These are phyloP conservation scores for Mycena citricolor DNA, from an alignment of 1,284 basidiomycete species.

Conservation along the genomic window DNA sequence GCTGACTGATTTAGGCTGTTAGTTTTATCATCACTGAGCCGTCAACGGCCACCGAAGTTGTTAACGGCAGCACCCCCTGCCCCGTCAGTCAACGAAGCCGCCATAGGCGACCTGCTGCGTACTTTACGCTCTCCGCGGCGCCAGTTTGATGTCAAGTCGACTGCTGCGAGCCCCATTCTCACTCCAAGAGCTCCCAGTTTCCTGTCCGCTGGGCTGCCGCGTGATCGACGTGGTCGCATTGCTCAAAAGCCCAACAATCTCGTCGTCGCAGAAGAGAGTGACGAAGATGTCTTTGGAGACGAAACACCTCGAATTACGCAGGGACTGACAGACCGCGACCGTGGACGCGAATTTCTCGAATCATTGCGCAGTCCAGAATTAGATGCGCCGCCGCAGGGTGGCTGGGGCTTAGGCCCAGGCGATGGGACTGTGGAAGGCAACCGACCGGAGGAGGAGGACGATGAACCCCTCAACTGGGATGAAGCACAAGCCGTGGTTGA, in stretches of 20 bases:
- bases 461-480: constrained; percentile 58
- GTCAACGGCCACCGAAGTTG: constrained; percentile 52
- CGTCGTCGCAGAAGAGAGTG: constrained; percentile 31
- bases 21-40: constrained; percentile 66
- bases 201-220: constrained; percentile 65
- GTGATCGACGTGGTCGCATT: constrained; percentile 74
- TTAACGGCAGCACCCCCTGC: constrained; percentile 53
- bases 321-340: constrained; percentile 41
- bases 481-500: constrained; percentile 65
- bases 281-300: constrained; percentile 42
- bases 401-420: constrained; percentile 66
- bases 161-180: constrained; percentile 34
- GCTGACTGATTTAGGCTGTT: constrained; percentile 55
- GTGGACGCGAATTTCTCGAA: constrained; percentile 58
- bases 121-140: constrained; percentile 49
- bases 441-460: constrained; percentile 41
- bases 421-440: constrained; percentile 35
- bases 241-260: constrained; percentile 47
- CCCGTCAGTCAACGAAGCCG: constrained; percentile 60
- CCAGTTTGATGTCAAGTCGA: constrained; percentile 33
- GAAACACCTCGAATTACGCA: constrained; percentile 52
- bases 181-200: constrained; percentile 59
- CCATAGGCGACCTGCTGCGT: constrained; percentile 61
- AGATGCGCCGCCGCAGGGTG: constrained; percentile 44
- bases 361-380: constrained; percentile 55